Evolutionary conservation across 2,329 filamentous ascomycete genomes (phyloP), one percentile per base, ranked within the genome.

Genomic region (Xylaria sp.): DNA sequence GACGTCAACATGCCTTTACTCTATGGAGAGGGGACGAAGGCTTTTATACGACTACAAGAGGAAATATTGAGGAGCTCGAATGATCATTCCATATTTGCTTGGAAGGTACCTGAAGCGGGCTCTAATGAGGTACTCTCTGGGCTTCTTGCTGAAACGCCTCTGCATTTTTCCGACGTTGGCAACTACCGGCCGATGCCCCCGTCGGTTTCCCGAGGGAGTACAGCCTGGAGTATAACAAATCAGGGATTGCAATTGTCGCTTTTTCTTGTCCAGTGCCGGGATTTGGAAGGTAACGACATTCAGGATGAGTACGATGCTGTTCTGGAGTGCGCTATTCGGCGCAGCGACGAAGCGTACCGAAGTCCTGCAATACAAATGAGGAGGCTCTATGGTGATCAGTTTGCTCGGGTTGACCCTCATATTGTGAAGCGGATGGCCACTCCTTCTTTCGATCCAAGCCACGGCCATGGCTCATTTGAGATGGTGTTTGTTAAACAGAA

Each of bases 1-100:
- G 63, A 69, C n/a, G 67, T 71, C 20, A 69, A 69, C 51, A 71
- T 69, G 69, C 69, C 69, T 2, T 59, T 71, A 8, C 60, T 69
- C 3, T 71, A 71, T 39, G 66, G 66, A 25, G 69, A 71, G 20
- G 67, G 69, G 18, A 55, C 18, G 7, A 69, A 67, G 39, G 63
- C 69, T 13, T 71, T 71, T 37, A 65, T 67, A n/a, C 66, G 66
- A 50, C 28, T 71, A 44, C 69, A 71, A 65, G 66, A 71, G 55
- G 69, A 71, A 28, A 69, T 71, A 18, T 20, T 71, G 46, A 71
- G 65, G 39, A 23, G 13, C 3, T 71, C 66, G 1, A 50, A 64
- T 55, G 69, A 71, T 23, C 63, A 71, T 37, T 69, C 69, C 18
- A 71, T 71, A 46, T 71, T 69, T n/a, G 51, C 39, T 13, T 69